Evolutionary conservation across 345 rosid species (phyloP).

Genomic region (Nasturtium officinale): DNA sequence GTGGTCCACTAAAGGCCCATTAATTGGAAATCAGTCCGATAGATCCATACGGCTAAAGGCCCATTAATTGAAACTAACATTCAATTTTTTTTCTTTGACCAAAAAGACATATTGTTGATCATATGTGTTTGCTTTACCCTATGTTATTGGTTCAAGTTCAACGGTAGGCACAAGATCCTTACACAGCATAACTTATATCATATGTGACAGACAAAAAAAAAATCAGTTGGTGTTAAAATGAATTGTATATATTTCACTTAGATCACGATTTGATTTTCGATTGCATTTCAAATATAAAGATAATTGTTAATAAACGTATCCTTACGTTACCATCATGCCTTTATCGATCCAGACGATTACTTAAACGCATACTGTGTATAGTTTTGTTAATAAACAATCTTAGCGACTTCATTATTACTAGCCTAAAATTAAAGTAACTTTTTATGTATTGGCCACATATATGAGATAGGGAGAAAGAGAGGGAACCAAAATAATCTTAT

Average conservation of each 20-base stretch:
- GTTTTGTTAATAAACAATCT: background rate
- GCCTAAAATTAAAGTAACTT: background rate
- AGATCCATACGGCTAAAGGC: background rate
- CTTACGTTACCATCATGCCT: background rate
- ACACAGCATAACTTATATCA: background rate
- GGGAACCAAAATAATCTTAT: conserved; percentile 15
- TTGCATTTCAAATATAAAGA: background rate
- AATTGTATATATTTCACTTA: background rate
- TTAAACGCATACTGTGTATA: background rate
- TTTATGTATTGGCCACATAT: conserved; percentile 13
- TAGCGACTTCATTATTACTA: conserved; percentile 8
- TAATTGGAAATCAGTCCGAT: background rate
- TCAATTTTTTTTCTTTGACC: no score
- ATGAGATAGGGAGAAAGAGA: conserved; percentile 6
- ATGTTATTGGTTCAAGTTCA: background rate
- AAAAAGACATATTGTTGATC: no score
- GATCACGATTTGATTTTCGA: background rate
- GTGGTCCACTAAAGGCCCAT: conserved; percentile 11
- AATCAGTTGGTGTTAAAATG: background rate
- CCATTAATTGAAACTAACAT: background rate
- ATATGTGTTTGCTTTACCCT: background rate
- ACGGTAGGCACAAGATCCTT: background rate
- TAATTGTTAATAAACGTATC: background rate
- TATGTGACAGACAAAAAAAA: background rate
- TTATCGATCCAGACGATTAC: background rate